Conservation (phyloP, 305 asterid genomes). For the Petunia hybrid region DNA sequence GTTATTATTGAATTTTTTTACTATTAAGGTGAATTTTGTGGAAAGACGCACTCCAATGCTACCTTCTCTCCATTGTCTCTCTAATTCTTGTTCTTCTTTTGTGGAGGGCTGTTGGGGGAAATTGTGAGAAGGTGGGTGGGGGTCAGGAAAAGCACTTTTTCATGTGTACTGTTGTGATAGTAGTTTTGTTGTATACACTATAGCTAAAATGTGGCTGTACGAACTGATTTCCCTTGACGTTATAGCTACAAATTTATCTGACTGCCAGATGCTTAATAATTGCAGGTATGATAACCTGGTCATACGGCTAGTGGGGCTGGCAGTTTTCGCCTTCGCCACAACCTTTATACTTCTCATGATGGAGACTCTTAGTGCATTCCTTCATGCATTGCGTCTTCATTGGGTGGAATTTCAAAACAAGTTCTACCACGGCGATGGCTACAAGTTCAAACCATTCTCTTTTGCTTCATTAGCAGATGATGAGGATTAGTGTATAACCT, state of each 20-base stretch:
- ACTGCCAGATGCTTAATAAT: neutral
- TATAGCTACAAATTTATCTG: slow-evolving; percentile 22
- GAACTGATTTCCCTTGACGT: neutral
- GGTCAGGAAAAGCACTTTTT: neutral
- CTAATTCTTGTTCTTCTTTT: neutral
- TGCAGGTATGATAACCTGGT: slow-evolving; percentile 81
- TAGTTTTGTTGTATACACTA: neutral
- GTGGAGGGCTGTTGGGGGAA: neutral
- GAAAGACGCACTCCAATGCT: neutral
- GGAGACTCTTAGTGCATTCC: slow-evolving; percentile 98
- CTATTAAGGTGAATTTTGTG: neutral
- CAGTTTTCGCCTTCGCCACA: slow-evolving; percentile 89
- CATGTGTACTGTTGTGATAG: neutral
- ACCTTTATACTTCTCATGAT: slow-evolving; percentile 93
- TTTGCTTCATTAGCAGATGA: slow-evolving; percentile 70
- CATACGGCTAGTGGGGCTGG: slow-evolving; percentile 75
- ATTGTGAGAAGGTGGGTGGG: neutral
- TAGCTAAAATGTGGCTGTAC: neutral
- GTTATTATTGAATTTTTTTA: neutral
- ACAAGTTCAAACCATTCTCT: slow-evolving; percentile 85
- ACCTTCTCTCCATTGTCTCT: neutral
- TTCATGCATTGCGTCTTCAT: slow-evolving; percentile 95
- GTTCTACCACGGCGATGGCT: slow-evolving; percentile 95
- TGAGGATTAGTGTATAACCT: slow-evolving; percentile 50
- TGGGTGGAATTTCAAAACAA: slow-evolving; percentile 98